phyloP scores from a whole-genome alignment of 129 eudicot species.

The Ambrosia artemisiifolia region DNA sequence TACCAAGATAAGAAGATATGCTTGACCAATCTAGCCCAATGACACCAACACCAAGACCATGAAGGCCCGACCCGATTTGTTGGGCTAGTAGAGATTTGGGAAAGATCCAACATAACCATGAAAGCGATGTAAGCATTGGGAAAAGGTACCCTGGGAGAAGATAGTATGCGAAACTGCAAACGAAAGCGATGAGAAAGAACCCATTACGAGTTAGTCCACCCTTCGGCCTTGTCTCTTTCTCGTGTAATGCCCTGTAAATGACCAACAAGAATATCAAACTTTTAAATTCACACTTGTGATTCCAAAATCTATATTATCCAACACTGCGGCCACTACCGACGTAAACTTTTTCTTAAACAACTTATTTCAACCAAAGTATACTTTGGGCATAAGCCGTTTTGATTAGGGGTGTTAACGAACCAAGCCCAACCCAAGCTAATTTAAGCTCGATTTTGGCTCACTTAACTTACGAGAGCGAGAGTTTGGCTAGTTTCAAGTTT shows the following conservation, averaged over 20 bases:
- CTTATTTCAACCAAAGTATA: too few species aligned
- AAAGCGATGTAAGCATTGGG: slow-evolving; percentile 56
- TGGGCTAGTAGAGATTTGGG: slow-evolving; percentile 57
- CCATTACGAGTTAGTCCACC: slow-evolving; percentile 54
- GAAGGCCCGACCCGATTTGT: slow-evolving; percentile 67
- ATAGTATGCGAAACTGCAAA: slow-evolving; percentile 61
- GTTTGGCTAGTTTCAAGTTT: too few species aligned
- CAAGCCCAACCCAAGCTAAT: too few species aligned
- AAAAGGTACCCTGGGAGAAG: slow-evolving; percentile 68
- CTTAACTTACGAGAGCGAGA: too few species aligned
- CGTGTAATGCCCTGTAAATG: slow-evolving; percentile 64
- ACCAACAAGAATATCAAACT: neutral
- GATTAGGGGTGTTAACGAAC: too few species aligned
- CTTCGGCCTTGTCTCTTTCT: slow-evolving; percentile 49
- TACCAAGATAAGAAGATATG: slow-evolving; percentile 64
- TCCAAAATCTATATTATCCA: neutral
- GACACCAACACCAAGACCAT: slow-evolving; percentile 69
- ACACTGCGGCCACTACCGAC: too few species aligned
- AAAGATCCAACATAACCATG: slow-evolving; percentile 74
- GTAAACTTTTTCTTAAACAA: too few species aligned
- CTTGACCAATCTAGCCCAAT: slow-evolving; percentile 68
- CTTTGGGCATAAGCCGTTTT: too few species aligned
- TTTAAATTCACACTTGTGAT: neutral
- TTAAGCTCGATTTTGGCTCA: too few species aligned
- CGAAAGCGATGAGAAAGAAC: slow-evolving; percentile 60